Evolutionary conservation across 208 protist genomes (phyloP), one percentile per base, ranked within the genome.

Genomic region (Wallacemonas collosoma): DNA sequence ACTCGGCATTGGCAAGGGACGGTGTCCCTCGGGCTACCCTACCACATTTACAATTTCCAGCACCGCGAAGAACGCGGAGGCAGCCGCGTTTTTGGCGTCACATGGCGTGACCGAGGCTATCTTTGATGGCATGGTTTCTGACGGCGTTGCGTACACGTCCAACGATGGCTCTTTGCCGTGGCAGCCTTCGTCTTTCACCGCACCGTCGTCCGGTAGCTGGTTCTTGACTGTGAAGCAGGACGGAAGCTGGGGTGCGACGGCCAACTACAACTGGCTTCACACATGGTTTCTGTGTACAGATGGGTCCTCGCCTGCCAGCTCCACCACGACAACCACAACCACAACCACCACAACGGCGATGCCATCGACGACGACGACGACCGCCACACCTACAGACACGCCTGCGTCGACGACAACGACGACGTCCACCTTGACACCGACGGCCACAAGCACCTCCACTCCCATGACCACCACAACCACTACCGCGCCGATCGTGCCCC

Each of bases 281-380:
- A 65, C 75, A 17, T 43, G 57, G 9, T 82, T 88, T 48, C 67
- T 90, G 14, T 91, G 83, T 72, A 79, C 64, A 40, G 74, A 82
- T 63, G 71, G 68, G n/a, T 15, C 55, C 4, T 15, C 60, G 12
- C 61, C 45, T n/a, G 56, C 54, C 17, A 55, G 54, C 35, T 61
- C 73, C 14, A 71, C 72, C 3, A 70, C 60, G 40, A 71, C 65
- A 12, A 68, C 73, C 38, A 76, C 67, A 0, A 75, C 78, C 8
- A 77, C 73, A 4, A 63, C 75, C 36, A 71, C 66, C 14, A 69
- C 54, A 8, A 60, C 63, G 60, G n/a, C 60, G 0, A 39, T 63
- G 40, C 50, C 75, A 2, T 70, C 36, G 12, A 9, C 54, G 43
- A 56, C 40, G 26, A 78, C 47, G 5, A 67, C 73, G 3, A 73